Conservation (phyloP, 2,329 filamentous ascomycete species). For the Paracamarosporium sp. region DNA sequence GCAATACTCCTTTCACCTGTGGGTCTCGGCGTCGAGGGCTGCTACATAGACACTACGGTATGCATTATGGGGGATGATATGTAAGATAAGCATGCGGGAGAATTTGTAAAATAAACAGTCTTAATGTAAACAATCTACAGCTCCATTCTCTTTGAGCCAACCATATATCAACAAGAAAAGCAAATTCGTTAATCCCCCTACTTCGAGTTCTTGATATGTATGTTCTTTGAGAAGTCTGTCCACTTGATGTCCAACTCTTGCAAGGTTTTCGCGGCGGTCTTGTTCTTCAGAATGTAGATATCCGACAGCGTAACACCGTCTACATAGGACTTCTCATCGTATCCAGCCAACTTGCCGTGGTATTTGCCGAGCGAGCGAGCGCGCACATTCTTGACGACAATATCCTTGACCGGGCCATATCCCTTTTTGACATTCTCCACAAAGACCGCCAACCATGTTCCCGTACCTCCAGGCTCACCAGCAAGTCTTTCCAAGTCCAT, state of each 20-base stretch:
- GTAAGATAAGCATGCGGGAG: too few relatives aligned
- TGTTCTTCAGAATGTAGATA: conserved; percentile 10
- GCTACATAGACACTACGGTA: too few relatives aligned
- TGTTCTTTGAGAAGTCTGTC: conserved; percentile 10
- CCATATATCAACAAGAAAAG: neutral
- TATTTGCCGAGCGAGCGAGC: conserved; percentile 7
- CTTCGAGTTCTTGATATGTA: conserved; percentile 9
- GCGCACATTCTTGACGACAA: conserved; percentile 9
- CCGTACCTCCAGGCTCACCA: conserved; percentile 9
- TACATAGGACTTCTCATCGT: conserved; percentile 1
- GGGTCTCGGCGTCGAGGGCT: too few relatives aligned
- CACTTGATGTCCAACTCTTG: conserved; percentile 12
- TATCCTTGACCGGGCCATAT: conserved; percentile 5
- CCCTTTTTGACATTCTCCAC: conserved; percentile 4
- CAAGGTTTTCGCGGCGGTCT: conserved; percentile 9
- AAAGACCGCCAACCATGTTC: conserved; percentile 13
- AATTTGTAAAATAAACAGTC: neutral
- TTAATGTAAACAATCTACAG: neutral
- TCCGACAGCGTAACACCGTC: conserved; percentile 6
- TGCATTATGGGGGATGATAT: too few relatives aligned
- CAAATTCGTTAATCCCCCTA: neutral
- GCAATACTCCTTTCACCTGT: too few relatives aligned
- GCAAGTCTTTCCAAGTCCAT: conserved; percentile 11
- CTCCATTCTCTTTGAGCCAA: too few relatives aligned
- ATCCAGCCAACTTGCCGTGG: conserved; percentile 7